Evolutionary conservation across 1,284 basidiomycete species (phyloP), one percentile per base, ranked within the genome.

Genomic region (Trichosporon asahii): DNA sequence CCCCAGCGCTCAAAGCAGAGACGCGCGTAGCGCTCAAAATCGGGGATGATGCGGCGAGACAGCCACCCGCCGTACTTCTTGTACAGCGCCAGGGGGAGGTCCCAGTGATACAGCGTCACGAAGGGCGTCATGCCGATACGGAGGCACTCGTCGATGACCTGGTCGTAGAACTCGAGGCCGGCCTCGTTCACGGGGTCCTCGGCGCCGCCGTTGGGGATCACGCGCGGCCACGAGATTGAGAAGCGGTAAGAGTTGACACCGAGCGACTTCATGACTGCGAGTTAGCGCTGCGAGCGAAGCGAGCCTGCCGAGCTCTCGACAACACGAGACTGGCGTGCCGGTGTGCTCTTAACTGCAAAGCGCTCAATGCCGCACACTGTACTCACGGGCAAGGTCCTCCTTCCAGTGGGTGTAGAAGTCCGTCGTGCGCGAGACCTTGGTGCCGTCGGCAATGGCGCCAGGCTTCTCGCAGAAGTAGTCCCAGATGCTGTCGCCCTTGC

Each of bases 41-140:
- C 90, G 44, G 86, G 80, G 9, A 89, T 84, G 69, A 90, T 86
- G 72, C 88, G 86, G 75, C 87, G 88, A 82, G 88, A 87, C 27
- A 78, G 66, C 77, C 68, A 91, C 82, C 90, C 90, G 25, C 88
- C 88, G 79, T 92, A 92, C 61, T 89, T 86, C 70, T 90, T 87
- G 69, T 91, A 87, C 27, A 92, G 85, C 1, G 82, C 87, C 78
- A 90, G 89, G 5, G 90, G 90, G 5, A 91, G 85, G 76, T 92
- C 91, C 90, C 90, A 92, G 78, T 91, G 90, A 80, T 91, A 91
- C 49, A 91, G 81, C 0, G 90, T 91, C 89, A 92, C 86, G 77
- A 89, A 90, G 7, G 91, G 90, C 0, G 84, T 86, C 71, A 92
- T 91, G 1, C 87, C 89, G 35, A 86, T 82, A 0, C 66, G 69